Evolutionary conservation across 1,284 basidiomycete species (phyloP).

Genomic region (Ustilago loliicola): DNA sequence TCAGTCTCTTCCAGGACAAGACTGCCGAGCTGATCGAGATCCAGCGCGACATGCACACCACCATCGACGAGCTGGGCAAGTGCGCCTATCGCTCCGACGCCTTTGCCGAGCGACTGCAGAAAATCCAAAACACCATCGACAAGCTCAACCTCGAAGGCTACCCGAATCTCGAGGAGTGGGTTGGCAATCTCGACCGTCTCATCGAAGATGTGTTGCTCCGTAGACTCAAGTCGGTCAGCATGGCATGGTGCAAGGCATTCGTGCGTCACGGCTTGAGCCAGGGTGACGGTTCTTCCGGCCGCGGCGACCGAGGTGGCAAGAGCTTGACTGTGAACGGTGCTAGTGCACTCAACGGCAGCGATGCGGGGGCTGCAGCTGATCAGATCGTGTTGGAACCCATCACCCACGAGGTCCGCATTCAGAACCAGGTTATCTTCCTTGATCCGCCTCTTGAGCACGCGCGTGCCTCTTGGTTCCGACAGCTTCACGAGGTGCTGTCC

Average conservation of each 20-base stretch:
- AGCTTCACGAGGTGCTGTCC: conserved; percentile 83
- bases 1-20: conserved; percentile 85
- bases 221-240: conserved; percentile 83
- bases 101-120: conserved; percentile 82
- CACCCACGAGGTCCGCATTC: conserved; percentile 94
- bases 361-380: conserved; percentile 22
- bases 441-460: conserved; percentile 97
- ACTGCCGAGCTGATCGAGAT: conserved; percentile 92
- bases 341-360: conserved; percentile 6
- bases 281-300: conserved; percentile 5
- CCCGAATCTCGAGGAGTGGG: conserved; percentile 97
- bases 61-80: conserved; percentile 80
- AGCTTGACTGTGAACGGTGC: conserved; percentile 16
- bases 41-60: conserved; percentile 85
- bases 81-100: conserved; percentile 87
- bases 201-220: conserved; percentile 87
- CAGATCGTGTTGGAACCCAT: conserved; percentile 51
- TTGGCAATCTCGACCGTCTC: conserved; percentile 85
- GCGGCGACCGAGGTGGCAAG: conserved; percentile 29
- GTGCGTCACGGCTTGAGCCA: conserved; percentile 32
- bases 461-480: conserved; percentile 88
- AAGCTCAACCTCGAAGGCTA: conserved; percentile 94
- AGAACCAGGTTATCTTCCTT: conserved; percentile 97
- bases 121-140: conserved; percentile 92
- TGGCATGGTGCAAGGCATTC: conserved; percentile 90